Evolutionary conservation across 2,329 filamentous ascomycete species (phyloP), one percentile per base, ranked within the genome.

Genomic region (Fusarium verticillioides): DNA sequence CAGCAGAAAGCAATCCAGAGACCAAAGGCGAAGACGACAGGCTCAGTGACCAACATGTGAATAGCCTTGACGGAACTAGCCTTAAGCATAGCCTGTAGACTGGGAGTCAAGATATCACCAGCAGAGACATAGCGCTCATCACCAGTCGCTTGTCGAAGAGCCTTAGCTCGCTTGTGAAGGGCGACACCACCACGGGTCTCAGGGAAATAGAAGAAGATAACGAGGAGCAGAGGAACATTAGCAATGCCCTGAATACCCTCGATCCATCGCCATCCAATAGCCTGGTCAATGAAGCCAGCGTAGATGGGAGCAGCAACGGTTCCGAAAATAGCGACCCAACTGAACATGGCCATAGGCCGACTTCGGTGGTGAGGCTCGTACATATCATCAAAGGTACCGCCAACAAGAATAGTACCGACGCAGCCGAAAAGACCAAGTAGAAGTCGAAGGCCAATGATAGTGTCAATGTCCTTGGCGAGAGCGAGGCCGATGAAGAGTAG

Each of bases 1-100:
- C 74, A 76, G 43, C 74, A 76, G 58, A 76, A 76, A 5, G 74
- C 74, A 10, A 76, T 76, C 74, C 74, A 76, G 18, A 76, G 68
- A 32, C 74, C 74, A 32, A 76, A 76, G 4, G 74, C 74, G 52
- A 76, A 73, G 28, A 76, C 74, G 5, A 76, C 74, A n/a, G 74
- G 74, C 49, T 76, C 74, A 1, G 74, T 76, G 8, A 69, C 74
- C 34, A 76, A 9, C 74, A 76, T 76, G 43, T 76, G 74, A 28
- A 76, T 76, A 23, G 74, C 71, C 57, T 75, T 75, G 32, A 75
- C 73, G 4, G 73, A 75, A 21, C 73, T 75, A 2, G 73, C 73
- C 57, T 75, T 75, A 4, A 75, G 62, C 73, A 75, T 75, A 12
- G 73, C 71, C 60, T 75, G 47, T 5, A 75, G 72, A 52, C 72